Evolutionary conservation across 441 rosid species (phyloP), one percentile per base, ranked within the genome.

Genomic region (Eruca vesicaria): DNA sequence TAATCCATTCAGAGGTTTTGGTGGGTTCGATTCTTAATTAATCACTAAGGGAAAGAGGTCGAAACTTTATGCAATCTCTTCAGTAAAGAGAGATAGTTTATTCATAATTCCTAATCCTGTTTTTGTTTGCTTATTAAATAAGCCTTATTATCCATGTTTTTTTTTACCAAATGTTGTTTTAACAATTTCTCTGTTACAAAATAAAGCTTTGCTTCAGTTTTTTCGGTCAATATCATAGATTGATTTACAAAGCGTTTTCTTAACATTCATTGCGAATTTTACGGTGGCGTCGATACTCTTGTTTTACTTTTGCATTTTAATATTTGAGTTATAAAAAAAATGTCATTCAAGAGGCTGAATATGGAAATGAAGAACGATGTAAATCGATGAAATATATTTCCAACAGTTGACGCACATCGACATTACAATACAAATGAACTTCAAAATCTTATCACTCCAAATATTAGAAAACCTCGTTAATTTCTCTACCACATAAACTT

Each of bases 1-100:
- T 78, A 82, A 78, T 74, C 33, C 83, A 4, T 90, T 81, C 3
- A 85, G 79, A 65, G 66, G 76, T 8, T 60, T 70, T 78, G 73
- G 77, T 18, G 83, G 85, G 23, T 82, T 76, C 74, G 79, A 82
- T 38, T 36, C 69, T 62, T 75, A 66, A 72, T 43, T 20, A 66
- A 11, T 53, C 31, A 78, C 48, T 78, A 73, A 53, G 48, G 9
- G 43, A 16, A 53, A 16, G 7, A 45, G 7, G 9, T 48, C 16
- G 7, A 29, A 29, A 3, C 4, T 26, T 70, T 62, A 63, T 26
- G 7, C 35, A 2, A 60, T 33, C 33, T 60, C 63, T 62, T 75
- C 11, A 9, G 62, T 28, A 20, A 62, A 75, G 68, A 57, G 63
- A 68, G 32, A 20, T 16, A 28, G 11, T 10, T 2, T 48, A 61